Base-by-base conservation (phyloP, 176 grass and related monocot species). In the Melocanna baccifera region DNA sequence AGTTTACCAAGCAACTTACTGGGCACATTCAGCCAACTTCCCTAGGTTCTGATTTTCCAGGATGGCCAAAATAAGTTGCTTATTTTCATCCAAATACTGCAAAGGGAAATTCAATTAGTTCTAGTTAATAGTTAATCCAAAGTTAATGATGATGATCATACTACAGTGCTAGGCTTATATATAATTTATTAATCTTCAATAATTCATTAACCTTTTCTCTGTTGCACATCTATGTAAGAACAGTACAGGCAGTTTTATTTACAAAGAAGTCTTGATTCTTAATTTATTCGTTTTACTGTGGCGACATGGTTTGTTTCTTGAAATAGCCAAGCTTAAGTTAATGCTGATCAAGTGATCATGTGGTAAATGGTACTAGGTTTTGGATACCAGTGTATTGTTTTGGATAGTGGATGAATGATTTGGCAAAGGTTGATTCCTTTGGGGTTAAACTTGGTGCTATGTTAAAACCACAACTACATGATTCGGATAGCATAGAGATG, bases 81-180 rank as follows among this genome's bases (percentile, higher is more conserved):
- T 97, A 81, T 97, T 97, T 88, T 97, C 94, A 84, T 97, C 94
- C 87, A 97, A 88, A 88, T 94, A 97, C 94, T 97, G 88, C 84
- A 88, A 67, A 86, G 46, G 46, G 0, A 73, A 26, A 72, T 29
- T 66, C 5, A 73, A 45, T 90, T 42, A 78, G 20, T 87, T 19
- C 42, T 45, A 51, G 28, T 28, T 62, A 53, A 81, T 18, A 12
- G 22, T 36, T 75, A 89, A 46, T 56, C 22, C 22, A 10, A 83
- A 82, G 57, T 65, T 53, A 85, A 80, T 30, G 56, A 19, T 41
- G 40, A 67, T 67, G 69, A 62, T 42, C 22, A 48, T 22, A 28
- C 22, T 86, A 52, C 32, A 58, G 10, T 64, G 22, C 40, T 42
- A 63, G 46, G 45, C 36, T 71, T 77, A 32, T 40, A 13, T 42